Evolutionary conservation across 164 flowering plant species (phyloP).

Genomic region (Chimonanthus praecox): DNA sequence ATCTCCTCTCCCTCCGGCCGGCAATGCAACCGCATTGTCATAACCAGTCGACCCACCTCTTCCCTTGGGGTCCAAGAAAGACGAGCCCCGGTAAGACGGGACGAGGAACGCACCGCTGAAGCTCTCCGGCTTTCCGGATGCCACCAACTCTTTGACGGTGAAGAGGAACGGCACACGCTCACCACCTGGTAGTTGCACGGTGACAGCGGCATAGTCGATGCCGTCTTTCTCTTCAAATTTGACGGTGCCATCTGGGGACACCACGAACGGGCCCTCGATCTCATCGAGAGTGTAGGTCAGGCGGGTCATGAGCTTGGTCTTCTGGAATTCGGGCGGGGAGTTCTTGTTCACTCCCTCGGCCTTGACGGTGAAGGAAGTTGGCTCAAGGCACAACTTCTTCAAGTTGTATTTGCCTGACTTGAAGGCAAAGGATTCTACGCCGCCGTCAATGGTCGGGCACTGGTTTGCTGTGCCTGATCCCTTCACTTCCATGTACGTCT

Average conservation of each 20-base stretch:
- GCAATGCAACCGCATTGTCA: conserved; percentile 91
- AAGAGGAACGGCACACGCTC: conserved; percentile 96
- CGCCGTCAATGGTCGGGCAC: conserved; percentile 89
- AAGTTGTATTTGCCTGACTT: conserved; percentile 78
- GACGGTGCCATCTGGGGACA: conserved; percentile 63
- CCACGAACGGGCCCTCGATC: conserved; percentile 95
- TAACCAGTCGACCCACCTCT: conserved; percentile 94
- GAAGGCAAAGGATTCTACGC: conserved; percentile 61
- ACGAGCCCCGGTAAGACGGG: conserved; percentile 90
- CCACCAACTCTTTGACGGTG: conserved; percentile 85
- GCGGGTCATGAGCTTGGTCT: conserved; percentile 99
- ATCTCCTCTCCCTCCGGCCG: conserved; percentile 99
- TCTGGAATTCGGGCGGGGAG: conserved; percentile 79
- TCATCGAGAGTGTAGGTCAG: conserved; percentile 96
- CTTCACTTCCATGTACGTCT: conserved; percentile 94
- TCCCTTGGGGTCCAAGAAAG: conserved; percentile 98
- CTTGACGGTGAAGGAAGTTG: conserved; percentile 94
- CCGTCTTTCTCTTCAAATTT: conserved; percentile 96
- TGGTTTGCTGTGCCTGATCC: conserved; percentile 98
- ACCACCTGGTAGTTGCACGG: conserved; percentile 95
- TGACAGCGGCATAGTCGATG: conserved; percentile 91
- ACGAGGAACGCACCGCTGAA: conserved; percentile 76
- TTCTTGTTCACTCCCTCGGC: conserved; percentile 86
- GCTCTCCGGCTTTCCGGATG: conserved; percentile 80
- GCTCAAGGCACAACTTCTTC: conserved; percentile 93